Percentiles rank a stretch among this genome's conserved stretches.
Conservation (phyloP, 2,329 filamentous ascomycete genomes). For the Pezicula neosporulosa region DNA sequence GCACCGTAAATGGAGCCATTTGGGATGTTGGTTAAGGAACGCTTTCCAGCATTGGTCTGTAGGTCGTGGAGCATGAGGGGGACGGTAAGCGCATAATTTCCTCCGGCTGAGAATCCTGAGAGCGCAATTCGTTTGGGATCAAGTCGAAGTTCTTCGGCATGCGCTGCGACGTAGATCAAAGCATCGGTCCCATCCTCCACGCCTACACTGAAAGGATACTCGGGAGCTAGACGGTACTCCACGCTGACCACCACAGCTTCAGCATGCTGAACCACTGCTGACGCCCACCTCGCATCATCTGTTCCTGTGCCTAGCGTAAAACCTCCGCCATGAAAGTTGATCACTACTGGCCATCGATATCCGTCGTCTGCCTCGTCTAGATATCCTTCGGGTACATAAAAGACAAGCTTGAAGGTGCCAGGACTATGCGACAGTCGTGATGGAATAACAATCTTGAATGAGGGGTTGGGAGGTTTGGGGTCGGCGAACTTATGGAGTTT, state of each 20-base stretch:
- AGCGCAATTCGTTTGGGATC: slow-evolving; percentile 53
- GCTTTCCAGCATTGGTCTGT: slow-evolving; percentile 32
- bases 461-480: slow-evolving; percentile 24
- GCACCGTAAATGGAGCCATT: not conserved
- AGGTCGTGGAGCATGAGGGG: slow-evolving; percentile 41
- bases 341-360: slow-evolving; percentile 45
- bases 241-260: slow-evolving; percentile 59
- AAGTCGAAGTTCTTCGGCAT: slow-evolving; percentile 54
- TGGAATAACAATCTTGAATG: slow-evolving; percentile 28
- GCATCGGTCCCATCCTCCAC: slow-evolving; percentile 65
- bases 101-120: slow-evolving; percentile 56
- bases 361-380: slow-evolving; percentile 18
- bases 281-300: slow-evolving; percentile 60
- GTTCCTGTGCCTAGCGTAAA: slow-evolving; percentile 61
- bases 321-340: slow-evolving; percentile 67
- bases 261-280: slow-evolving; percentile 45
- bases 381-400: slow-evolving; percentile 40
- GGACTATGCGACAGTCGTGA: slow-evolving; percentile 22
- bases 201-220: slow-evolving; percentile 59
- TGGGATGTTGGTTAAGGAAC: slow-evolving; percentile 3
- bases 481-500: slow-evolving; percentile 28
- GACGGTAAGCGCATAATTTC: slow-evolving; percentile 37
- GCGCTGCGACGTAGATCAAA: slow-evolving; percentile 54
- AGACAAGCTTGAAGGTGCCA: slow-evolving; percentile 34
- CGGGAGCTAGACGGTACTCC: slow-evolving; percentile 66